These are phyloP conservation scores for Ogataea nitratoaversa DNA, from an alignment of 805 yeast species.

Conservation along the genomic window DNA sequence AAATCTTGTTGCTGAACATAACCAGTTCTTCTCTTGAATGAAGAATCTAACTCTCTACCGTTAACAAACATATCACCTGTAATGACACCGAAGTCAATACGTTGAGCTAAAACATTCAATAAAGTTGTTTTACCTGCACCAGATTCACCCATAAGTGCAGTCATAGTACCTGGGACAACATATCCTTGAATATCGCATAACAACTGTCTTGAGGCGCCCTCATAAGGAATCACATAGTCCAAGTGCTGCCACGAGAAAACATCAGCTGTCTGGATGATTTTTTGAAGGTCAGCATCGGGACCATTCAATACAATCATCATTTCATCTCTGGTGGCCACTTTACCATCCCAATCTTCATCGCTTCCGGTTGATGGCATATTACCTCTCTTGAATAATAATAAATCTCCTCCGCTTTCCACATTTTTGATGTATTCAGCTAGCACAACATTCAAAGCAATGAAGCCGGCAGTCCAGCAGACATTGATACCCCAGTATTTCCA, in stretches of 20 bases:
- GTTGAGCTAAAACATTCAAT: constrained; percentile 48
- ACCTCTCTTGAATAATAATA: constrained; percentile 43
- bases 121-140: constrained; percentile 62
- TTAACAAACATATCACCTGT: constrained; percentile 56
- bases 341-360: constrained; percentile 40
- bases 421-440: constrained; percentile 24
- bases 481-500: constrained; percentile 48
- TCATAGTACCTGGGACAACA: constrained; percentile 49
- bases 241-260: constrained; percentile 63
- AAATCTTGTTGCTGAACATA: constrained; percentile 55
- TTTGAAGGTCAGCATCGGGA: constrained; percentile 17
- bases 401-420: constrained; percentile 26
- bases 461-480: constrained; percentile 41
- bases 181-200: constrained; percentile 41
- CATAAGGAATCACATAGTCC: constrained; percentile 50
- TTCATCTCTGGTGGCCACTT: constrained; percentile 23
- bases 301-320: constrained; percentile 23
- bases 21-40: constrained; percentile 52
- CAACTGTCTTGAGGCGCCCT: constrained; percentile 37
- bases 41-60: constrained; percentile 44
- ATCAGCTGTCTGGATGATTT: constrained; percentile 30
- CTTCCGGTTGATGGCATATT: constrained; percentile 23
- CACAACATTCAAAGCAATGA: constrained; percentile 21
- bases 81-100: constrained; percentile 47
- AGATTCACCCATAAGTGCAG: constrained; percentile 60